Evolutionary conservation across 441 rosid genomes (phyloP), one percentile per base, ranked within the genome.

Genomic region (Pelargonium australe): DNA sequence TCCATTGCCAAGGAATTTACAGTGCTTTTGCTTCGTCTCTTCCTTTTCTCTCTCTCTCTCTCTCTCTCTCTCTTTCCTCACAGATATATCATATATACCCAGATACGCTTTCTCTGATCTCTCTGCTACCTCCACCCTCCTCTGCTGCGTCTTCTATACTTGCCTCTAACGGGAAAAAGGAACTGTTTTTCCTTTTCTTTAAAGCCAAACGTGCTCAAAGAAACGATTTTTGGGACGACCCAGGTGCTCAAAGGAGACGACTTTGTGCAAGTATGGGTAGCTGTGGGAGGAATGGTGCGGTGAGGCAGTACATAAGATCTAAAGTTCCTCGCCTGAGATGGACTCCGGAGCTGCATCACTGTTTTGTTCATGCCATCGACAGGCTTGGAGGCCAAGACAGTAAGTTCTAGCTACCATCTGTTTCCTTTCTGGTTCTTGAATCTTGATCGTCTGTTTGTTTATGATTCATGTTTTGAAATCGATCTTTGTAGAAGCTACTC

Each of bases 321-420:
- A 91, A 93, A 41, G 86, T 88, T 37, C 99, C 99, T 68, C 89
- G 99, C 13, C 78, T 94, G 71, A 79, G 96, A 80, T 94, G 99
- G 99, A 94, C 99, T 13, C 94, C 99, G 28, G 99, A 91, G 65
- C 97, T 94, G 66, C 99, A 94, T 78, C 91, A 78, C 70, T 84
- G 91, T 68, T 94, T 94, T 72, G 85, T 91, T 81, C 85, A 82
- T 78, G 99, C 99, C 70, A 85, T 94, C 6, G 91, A 90, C 34
- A 75, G 82, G 31, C 99, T 94, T 43, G 97, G 97, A 47, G 99
- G 99, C 20, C 96, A 87, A 78, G 80, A 85, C 74, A 82, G 98
- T 93, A 69, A 75, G 91, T 73, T 12, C 41, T 4, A 20, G 0
- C 23, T 25, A 13, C 0, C 1, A 13, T 51, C 68, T 19, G 6